Percentiles rank a stretch among this genome's conserved stretches.
phyloP scores from a whole-genome alignment of 164 flowering plant genomes.

The Akebia trifoliata region DNA sequence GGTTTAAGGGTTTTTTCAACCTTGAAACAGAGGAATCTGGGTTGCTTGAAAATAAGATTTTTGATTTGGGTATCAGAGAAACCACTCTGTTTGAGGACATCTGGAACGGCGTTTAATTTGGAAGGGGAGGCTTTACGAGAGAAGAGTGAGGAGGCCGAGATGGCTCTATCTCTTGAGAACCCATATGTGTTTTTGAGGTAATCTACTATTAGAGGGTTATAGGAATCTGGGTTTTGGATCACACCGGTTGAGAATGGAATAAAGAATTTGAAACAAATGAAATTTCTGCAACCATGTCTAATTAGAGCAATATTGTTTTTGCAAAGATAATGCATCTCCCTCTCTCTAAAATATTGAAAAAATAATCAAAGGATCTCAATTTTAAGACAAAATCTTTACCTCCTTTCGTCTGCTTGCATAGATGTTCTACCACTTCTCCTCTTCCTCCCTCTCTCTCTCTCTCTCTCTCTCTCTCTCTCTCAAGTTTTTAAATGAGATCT shows the following conservation, averaged over 20 bases:
- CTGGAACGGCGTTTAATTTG: neutral
- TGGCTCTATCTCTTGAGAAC: neutral
- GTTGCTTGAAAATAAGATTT: neutral
- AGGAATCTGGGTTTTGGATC: neutral
- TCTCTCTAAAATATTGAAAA: too few relatives aligned
- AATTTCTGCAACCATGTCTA: neutral
- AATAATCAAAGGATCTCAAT: too few relatives aligned
- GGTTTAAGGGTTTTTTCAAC: neutral
- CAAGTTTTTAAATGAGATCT: too few relatives aligned
- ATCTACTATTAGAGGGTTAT: neutral
- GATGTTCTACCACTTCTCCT: too few relatives aligned
- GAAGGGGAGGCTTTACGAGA: neutral
- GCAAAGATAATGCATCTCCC: neutral
- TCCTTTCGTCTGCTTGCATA: too few relatives aligned
- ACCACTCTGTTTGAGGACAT: neutral
- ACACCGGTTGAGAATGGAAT: neutral
- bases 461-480: too few relatives aligned
- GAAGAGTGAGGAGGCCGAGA: neutral
- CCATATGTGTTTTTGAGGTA: conserved; percentile 9
- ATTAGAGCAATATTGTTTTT: neutral
- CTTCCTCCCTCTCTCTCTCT: too few relatives aligned
- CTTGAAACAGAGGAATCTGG: neutral
- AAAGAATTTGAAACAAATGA: neutral
- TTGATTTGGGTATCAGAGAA: conserved; percentile 1
- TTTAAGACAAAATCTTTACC: too few relatives aligned